These are phyloP conservation scores for Sindora glabra DNA, from an alignment of 306 rosid species.

Conservation along the genomic window DNA sequence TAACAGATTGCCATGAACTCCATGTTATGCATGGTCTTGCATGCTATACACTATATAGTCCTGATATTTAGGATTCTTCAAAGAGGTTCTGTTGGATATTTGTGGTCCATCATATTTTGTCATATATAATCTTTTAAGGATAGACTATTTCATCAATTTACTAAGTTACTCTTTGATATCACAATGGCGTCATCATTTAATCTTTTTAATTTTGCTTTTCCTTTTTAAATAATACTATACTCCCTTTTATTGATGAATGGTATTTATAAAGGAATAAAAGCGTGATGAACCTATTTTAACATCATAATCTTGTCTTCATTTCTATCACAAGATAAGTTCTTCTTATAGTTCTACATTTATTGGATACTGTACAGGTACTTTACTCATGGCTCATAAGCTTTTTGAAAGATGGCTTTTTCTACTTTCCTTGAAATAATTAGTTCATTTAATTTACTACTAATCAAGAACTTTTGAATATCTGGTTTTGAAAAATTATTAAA, in stretches of 20 bases:
- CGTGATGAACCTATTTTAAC: background rate
- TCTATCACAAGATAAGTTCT: conserved; percentile 85
- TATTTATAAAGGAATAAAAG: background rate
- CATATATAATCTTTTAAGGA: background rate
- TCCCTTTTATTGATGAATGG: background rate
- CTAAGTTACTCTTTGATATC: background rate
- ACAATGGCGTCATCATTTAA: background rate
- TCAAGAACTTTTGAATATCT: background rate
- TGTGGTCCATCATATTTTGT: too few species aligned
- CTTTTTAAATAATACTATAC: background rate
- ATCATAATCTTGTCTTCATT: conserved; percentile 11
- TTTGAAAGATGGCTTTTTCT: background rate
- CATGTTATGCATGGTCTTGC: too few species aligned
- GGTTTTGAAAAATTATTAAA: background rate
- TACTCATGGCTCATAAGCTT: background rate
- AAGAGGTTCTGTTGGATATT: too few species aligned
- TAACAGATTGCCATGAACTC: too few species aligned
- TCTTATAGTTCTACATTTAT: conserved; percentile 67
- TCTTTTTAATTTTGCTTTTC: background rate
- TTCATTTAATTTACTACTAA: background rate
- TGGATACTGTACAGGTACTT: conserved; percentile 76
- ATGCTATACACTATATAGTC: too few species aligned
- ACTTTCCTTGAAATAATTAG: background rate
- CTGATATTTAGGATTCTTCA: too few species aligned
- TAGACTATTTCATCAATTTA: background rate